Base-by-base conservation (phyloP, 176 grass and related monocot genomes). In the Musa acuminata region DNA sequence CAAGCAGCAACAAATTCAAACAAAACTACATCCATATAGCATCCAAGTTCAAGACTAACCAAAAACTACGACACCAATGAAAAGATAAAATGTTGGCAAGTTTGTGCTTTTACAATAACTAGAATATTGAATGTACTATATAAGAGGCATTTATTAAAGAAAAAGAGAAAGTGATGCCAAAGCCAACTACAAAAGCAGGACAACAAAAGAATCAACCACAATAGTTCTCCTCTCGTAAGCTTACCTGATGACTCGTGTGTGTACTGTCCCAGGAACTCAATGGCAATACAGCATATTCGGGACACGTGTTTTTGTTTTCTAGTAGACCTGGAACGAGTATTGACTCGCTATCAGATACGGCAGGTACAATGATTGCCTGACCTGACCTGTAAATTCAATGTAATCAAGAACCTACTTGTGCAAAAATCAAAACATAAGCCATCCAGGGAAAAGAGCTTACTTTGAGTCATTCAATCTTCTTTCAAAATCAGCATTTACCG, bases 241-340 rank as follows among this genome's bases (percentile, higher is more conserved):
- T 74, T 83, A 94, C 95, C 90, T 91, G 95, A 62, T 91, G 88
- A 82, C 83, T 92, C 67, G 72, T 66, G 72, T 84, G 85, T 85
- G 74, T 80, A 87, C 64, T 89, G 76, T 89, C 90, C 90, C 91
- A 91, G 53, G 84, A 84, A 80, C 71, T 88, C 54, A 89, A 84
- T 76, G 81, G 74, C 77, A 89, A 77, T 67, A 84, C 67, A 89
- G 87, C 65, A 73, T 75, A 86, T 54, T 84, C 79, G 57, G 86
- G 26, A 35, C 66, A 25, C 16, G 73, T 51, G 83, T 82, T 84
- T 72, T 85, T 84, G 52, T 71, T 82, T 80, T 89, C 88, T 7
- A 85, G 83, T 70, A 75, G 63, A 51, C 89, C 73, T 78, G 76
- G 17, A 48, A 64, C 65, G 19, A 85, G 76, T 20, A 89, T 87